Base-by-base conservation (phyloP, 257 asterid genomes). In the Penstemon newberryi region DNA sequence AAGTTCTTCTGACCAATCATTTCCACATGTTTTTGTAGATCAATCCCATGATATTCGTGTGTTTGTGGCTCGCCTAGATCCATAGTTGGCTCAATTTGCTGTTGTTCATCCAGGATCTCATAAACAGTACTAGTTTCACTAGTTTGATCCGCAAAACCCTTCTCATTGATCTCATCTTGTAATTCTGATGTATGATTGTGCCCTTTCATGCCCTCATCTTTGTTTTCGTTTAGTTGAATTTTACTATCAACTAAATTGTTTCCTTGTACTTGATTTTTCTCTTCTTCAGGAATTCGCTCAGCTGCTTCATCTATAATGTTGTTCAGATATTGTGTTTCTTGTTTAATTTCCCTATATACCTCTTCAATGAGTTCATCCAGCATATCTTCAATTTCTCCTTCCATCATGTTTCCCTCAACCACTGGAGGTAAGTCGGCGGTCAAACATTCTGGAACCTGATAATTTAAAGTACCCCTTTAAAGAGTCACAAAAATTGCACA, bases 361-460 rank as follows among this genome's bases (percentile, higher is more conserved):
- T 79, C 53, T 18, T 76, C 78, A 44, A 70, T 60, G 53, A 76
- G 66, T 36, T 73, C 70, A 37, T 81, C 80, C 70, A 69, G 42
- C 70, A 12, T 36, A 40, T 42, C 56, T 63, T 36, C 62, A 61
- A 0, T 18, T 60, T 68, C 69, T 46, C 59, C 56, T 25, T 69
- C 71, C 56, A 42, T 13, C 60, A 38, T 15, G 74, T 82, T 85
- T 61, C 83, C 81, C 81, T 85, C 80, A 66, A 85, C 84, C 47
- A 81, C 75, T 60, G 83, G 87, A 1, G 87, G 85, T 57, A 85
- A 74, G 69, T 82, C 81, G 70, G 80, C 80, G 8, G 83, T 85
- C 76, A 82, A 70, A 86, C 86, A 80, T 39, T 64, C 50, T 25
- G 86, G 84, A 71, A 82, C 84, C 87, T 76, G 80, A 57, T 63